Evolutionary conservation across 805 yeast genomes (phyloP), one percentile per base, ranked within the genome.

Genomic region (Wickerhamiella kurtzmanii): DNA sequence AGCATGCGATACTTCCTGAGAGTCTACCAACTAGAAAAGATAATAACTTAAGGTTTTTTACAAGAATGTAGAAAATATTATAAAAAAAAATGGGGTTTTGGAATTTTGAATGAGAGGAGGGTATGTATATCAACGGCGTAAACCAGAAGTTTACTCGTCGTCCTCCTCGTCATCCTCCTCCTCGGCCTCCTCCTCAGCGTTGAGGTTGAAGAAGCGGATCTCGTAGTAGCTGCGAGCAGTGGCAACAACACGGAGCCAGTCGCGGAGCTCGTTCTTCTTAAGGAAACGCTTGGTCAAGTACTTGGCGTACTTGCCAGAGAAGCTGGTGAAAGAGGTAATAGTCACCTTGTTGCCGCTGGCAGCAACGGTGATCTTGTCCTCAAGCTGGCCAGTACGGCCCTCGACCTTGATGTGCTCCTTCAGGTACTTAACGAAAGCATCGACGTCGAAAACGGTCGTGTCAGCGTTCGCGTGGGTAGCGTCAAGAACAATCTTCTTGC

Each of bases 241-340:
- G 59, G 97, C 84, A 61, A 89, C 95, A 67, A 89, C 88, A 80
- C 97, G 92, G 75, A 89, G 88, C 97, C 97, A 89, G 79, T 92
- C 97, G 80, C 96, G 87, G 78, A 89, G 84, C 76, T 85, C 94
- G 89, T 88, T 86, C 85, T 92, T 92, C 95, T 89, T 94, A 75
- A 92, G 85, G 92, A 85, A 92, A 80, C 94, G 89, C 87, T 92
- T 94, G 68, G 97, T 85, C 71, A 92, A 78, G 94, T 92, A 92
- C 80, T 94, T 92, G 72, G 89, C 82, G 94, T 92, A 92, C 78
- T 94, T 89, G 76, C 98, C 99, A 62, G 96, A 88, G 92, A 92
- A 89, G 76, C 86, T 82, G 73, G 94, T 73, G 73, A 82, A 79
- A 60, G 96, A 76, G 69, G 87, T 84, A 67, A 92, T 86, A 68